Evolutionary conservation across 768 basidiomycete species (phyloP), one percentile per base, ranked within the genome.

Genomic region (Tricholoma matsutake): DNA sequence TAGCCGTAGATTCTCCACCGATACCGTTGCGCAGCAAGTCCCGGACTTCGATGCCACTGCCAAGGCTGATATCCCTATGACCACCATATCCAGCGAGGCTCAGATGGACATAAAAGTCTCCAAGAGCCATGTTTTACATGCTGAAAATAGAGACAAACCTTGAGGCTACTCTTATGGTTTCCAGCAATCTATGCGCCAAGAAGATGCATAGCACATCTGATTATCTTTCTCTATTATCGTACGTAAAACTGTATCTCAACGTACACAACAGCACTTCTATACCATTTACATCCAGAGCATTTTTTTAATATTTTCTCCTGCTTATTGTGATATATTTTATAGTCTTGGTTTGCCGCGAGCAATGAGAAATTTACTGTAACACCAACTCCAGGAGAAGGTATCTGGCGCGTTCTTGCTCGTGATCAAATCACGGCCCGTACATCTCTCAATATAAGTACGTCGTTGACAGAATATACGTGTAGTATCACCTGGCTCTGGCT

Each of bases 1-100:
- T 9, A 39, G 45, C 18, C 56, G 58, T 49, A 65, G 65, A 51
- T 45, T 52, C 22, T 63, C 63, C 43, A 62, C 43, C 29, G 64
- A 67, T 39, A 61, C 64, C 4, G 56, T 61, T 25, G 56, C 56
- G 18, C 16, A 32, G 8, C 51, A 31, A 32, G 51, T 31, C 29
- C 31, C 31, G 7, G 51, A 31, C 6, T 53, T 25, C 28, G 31
- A 32, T 10, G 16, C 1, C 14, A 29, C 49, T 29, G 25, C 5
- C n/a, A 29, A 32, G 28, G 51, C 29, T n/a, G 51, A 53, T n/a
- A 31, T 43, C n/a, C 37, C 8, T 56, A 25, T 31, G 8, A 39
- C 35, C 2, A 4, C 2, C 20, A 25, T 11, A 56, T 31, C 11
- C 5, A 29, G 4, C 14, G 49, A 29, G 9, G 31, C 28, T 32